Evolutionary conservation across 306 rosid species (phyloP), one percentile per base, ranked within the genome.

Genomic region (Heteromeles arbutifolia): DNA sequence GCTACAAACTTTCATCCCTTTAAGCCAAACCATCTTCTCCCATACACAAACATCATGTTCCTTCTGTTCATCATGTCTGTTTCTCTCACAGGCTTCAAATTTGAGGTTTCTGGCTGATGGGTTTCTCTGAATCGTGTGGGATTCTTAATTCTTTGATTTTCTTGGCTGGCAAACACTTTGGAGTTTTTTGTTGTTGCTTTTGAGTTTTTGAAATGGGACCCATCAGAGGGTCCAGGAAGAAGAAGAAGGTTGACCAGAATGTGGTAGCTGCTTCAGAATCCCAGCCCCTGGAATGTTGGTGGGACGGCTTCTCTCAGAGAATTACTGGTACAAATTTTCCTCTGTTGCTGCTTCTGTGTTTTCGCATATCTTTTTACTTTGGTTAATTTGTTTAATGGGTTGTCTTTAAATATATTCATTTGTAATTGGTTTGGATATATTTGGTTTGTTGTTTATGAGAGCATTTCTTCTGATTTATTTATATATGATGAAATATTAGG

Each of bases 171-270:
- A 4, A 50, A 50, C 54, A 50, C 54, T 50, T 50, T 5, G 54
- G 54, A 50, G 54, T 50, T 50, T 50, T 21, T 17, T 50, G 54
- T n/a, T 34, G 39, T 63, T 75, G 63, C 54, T 73, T 78, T 56
- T n/a, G 77, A 77, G 78, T 84, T 56, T 56, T 28, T 72, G 24
- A 25, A 85, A 93, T 93, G 98, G 92, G 93, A 83, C 94, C 98
- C 88, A 82, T 89, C 58, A 91, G 90, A 89, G 97, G 96, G 82
- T 66, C 87, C 57, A 89, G 85, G 89, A 91, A 81, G 83, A 93
- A 80, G 93, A 93, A 83, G 90, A 87, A 81, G 81, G 87, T 83
- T 86, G 87, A 82, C 76, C 85, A 89, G 69, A 84, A 87, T 83
- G 87, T 58, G 83, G 73, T 87, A 75, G 81, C 77, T 71, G 82